Percentiles rank a stretch among this genome's conserved stretches.
Conservation (phyloP, 1,139 yeast genomes). For the Schwanniomyces etchellsii region DNA sequence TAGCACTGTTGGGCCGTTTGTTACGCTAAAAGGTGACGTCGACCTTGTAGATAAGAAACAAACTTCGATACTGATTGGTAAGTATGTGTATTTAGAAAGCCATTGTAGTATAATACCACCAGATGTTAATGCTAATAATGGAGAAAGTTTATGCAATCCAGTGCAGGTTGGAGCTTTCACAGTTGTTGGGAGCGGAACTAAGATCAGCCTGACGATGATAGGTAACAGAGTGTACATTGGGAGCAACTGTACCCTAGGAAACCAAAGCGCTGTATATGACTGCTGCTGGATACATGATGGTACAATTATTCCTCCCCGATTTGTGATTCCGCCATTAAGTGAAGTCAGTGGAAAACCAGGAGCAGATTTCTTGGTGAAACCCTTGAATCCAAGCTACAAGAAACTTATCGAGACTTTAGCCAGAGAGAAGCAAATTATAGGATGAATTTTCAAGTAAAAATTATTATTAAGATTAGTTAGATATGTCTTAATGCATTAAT, state of each 20-base stretch:
- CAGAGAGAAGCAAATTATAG: conserved; percentile 25
- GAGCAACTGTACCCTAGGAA: conserved; percentile 29
- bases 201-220: conserved; percentile 41
- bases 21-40: conserved; percentile 18
- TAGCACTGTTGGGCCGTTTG: conserved; percentile 23
- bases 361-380: conserved; percentile 18
- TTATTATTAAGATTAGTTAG: no score
- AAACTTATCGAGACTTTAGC: conserved; percentile 38
- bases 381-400: conserved; percentile 37
- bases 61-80: conserved; percentile 48
- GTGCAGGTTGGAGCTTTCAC: conserved; percentile 56
- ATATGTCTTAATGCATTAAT: no score
- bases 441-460: conserved; percentile 5
- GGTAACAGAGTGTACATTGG: conserved; percentile 59
- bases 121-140: conserved; percentile 9
- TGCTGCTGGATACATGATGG: conserved; percentile 50
- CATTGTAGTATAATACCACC: conserved; percentile 30
- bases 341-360: conserved; percentile 42
- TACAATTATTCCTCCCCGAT: conserved; percentile 47
- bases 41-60: conserved; percentile 15
- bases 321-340: conserved; percentile 58
- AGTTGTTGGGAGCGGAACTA: conserved; percentile 40
- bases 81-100: conserved; percentile 37
- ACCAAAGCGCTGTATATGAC: conserved; percentile 52
- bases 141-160: conserved; percentile 16